Base-by-base conservation (phyloP, 1,284 basidiomycete genomes). In the Rhodotorula sp. region DNA sequence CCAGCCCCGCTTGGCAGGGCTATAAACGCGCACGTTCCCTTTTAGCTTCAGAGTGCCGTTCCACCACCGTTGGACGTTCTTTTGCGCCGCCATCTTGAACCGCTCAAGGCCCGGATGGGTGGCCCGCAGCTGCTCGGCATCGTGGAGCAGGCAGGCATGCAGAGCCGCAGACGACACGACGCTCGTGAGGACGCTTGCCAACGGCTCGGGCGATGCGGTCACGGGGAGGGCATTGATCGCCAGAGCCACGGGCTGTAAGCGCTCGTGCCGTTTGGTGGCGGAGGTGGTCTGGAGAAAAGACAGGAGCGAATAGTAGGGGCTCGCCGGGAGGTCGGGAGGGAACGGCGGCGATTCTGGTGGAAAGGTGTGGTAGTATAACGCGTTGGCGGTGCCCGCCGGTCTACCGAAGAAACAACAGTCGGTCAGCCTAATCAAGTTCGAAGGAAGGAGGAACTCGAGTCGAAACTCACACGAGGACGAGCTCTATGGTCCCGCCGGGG, bases 321-420 rank as follows among this genome's bases (percentile, higher is more conserved):
- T 48, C 43, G 61, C 56, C 1, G 66, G 58, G 1, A 60, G 12
- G 15, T n/a, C 2, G 43, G 43, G 1, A 1, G 64, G 62, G 48
- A 56, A 69, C 5, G 48, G 29, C 84, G 84, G 5, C 84, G 85
- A 76, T 87, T 90, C 58, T 88, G 81, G 59, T 85, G 89, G 65
- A 86, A 83, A 85, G 29, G 84, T 75, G 23, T 83, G 82, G 8
- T 81, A 85, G 80, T 90, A 93, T n/a, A 97, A 84, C 0, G 95
- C 95, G 79, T 97, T 97, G 26, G 93, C 93, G n/a, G 94, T 97
- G 16, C 95, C 95, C 57, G 87, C 87, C 5, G 94, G 93, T 21
- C 86, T 79, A 10, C 68, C 29, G 46, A 15, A 16, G 20, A 12
- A 31, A 10, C 20, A 26, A 26, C 20, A 58, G 2, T 21, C n/a